Percentiles rank a stretch among this genome's conserved stretches.
phyloP scores from a whole-genome alignment of 2,329 filamentous ascomycete species.

The Onygena corvina region DNA sequence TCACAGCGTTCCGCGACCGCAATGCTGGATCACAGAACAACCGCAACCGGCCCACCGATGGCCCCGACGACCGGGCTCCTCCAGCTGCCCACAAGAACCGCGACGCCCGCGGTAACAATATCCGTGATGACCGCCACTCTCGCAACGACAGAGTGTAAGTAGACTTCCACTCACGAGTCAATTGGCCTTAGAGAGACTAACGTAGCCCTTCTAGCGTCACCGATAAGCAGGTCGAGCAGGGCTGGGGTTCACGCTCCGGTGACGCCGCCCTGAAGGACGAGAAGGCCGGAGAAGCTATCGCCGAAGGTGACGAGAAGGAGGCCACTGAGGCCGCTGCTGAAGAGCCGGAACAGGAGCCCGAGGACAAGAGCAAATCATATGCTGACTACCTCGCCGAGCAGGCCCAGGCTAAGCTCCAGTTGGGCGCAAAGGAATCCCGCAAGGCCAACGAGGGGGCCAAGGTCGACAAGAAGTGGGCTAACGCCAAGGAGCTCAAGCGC shows the following conservation, averaged over 20 bases:
- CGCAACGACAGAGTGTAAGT: conserved; percentile 49
- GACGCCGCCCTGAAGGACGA: conserved; percentile 81
- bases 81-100: conserved; percentile 27
- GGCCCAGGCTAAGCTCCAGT: conserved; percentile 61
- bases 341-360: conserved; percentile 44
- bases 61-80: conserved; percentile 27
- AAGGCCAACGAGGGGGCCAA: conserved; percentile 86
- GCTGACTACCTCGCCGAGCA: conserved; percentile 71
- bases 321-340: conserved; percentile 38
- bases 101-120: conserved; percentile 47
- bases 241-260: conserved; percentile 77
- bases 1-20: conserved; percentile 75
- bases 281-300: conserved; percentile 79
- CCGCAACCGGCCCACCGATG: conserved; percentile 65
- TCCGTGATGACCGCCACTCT: conserved; percentile 52
- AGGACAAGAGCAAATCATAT: conserved; percentile 86
- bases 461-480: conserved; percentile 83
- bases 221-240: conserved; percentile 52
- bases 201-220: conserved; percentile 26
- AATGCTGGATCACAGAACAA: conserved; percentile 70
- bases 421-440: conserved; percentile 59
- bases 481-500: conserved; percentile 55
- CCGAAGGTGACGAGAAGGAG: conserved; percentile 71
- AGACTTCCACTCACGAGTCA: background rate
- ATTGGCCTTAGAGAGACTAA: background rate